Evolutionary conservation across 192 early-diverging fungal genomes (phyloP), one percentile per base, ranked within the genome.

Genomic region (Coemansia furcata): DNA sequence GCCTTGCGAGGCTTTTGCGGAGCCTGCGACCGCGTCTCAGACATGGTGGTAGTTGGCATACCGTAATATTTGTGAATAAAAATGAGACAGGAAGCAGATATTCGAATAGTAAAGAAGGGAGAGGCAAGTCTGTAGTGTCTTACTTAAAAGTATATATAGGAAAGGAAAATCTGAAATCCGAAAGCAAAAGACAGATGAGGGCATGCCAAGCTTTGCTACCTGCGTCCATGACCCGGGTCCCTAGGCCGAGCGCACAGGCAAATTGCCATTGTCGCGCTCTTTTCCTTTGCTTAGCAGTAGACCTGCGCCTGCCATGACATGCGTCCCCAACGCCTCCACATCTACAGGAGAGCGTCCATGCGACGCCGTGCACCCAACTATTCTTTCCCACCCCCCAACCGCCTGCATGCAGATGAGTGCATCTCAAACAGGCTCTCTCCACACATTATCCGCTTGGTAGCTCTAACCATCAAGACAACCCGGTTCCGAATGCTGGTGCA

Each of bases 1-100:
- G 44, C 69, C 19, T 70, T 67, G 19, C 54, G 62, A 54, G 43
- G 42, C 68, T 71, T 64, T 26, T 10, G 29, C 44, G 6, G 62
- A 32, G 30, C 37, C 37, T 38, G 50, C 0, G 54, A 57, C 54
- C 54, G 54, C 17, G 54, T 57, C 17, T 57, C 54, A 33, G 54
- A 33, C 54, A 15, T 57, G 30, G 29, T 32, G 4, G 54, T 35
- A 15, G 54, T 57, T 6, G 54, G 54, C 54, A 57, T 57, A 32
- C 61, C 32, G 29, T 44, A 23, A 43, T 62, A 39, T 35, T 19
- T 61, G n/a, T 14, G 37, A 42, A 19, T 12, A 26, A 12, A 65
- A 39, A 40, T 11, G 39, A 32, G 19, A 26, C 4, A 68, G 61
- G 26, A 35, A 44, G 10, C 42, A 40, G 50, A 61, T 60, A 49